Conservation (phyloP, 2,329 filamentous ascomycete species). For the Herpotrichia juniperi region DNA sequence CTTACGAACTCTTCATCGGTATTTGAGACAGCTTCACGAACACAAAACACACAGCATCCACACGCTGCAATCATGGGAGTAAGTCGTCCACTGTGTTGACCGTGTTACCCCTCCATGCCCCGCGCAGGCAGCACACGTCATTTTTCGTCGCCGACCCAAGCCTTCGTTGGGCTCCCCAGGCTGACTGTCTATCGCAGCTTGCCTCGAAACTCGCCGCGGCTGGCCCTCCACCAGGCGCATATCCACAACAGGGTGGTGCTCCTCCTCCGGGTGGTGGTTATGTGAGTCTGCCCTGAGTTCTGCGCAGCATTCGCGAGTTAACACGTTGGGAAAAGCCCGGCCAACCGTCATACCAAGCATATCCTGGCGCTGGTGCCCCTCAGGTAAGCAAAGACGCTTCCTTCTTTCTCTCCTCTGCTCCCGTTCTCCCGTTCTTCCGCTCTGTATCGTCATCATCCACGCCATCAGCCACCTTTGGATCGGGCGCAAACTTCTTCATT, state of each 20-base stretch:
- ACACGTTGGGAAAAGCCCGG: slow-evolving; percentile 44
- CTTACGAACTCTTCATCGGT: too few species aligned
- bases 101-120: slow-evolving; percentile 3
- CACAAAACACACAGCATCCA: too few species aligned
- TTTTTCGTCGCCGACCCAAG: background rate
- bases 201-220: slow-evolving; percentile 56
- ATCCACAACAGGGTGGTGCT: slow-evolving; percentile 37
- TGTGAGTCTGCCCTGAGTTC: slow-evolving; percentile 49
- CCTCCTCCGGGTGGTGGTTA: slow-evolving; percentile 50
- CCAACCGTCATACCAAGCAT: slow-evolving; percentile 62
- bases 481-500: slow-evolving; percentile 25
- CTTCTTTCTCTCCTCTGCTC: slow-evolving; percentile 20
- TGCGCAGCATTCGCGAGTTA: slow-evolving; percentile 17
- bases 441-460: slow-evolving; percentile 40
- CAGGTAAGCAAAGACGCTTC: slow-evolving; percentile 42
- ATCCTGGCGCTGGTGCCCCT: slow-evolving; percentile 50
- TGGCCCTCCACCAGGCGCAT: slow-evolving; percentile 38
- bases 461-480: slow-evolving; percentile 22
- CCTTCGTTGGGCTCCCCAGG: slow-evolving; percentile 13
- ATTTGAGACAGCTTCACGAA: too few species aligned
- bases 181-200: slow-evolving; percentile 45
- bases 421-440: slow-evolving; percentile 25
- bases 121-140: slow-evolving; percentile 3
- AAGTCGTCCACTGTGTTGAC: background rate
- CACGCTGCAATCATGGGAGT: slow-evolving; percentile 5